A percentile compares a stretch with the other conserved stretches of the same genome.
phyloP scores from a whole-genome alignment of 1,284 basidiomycete species.

The Sanghuangporus baumii region DNA sequence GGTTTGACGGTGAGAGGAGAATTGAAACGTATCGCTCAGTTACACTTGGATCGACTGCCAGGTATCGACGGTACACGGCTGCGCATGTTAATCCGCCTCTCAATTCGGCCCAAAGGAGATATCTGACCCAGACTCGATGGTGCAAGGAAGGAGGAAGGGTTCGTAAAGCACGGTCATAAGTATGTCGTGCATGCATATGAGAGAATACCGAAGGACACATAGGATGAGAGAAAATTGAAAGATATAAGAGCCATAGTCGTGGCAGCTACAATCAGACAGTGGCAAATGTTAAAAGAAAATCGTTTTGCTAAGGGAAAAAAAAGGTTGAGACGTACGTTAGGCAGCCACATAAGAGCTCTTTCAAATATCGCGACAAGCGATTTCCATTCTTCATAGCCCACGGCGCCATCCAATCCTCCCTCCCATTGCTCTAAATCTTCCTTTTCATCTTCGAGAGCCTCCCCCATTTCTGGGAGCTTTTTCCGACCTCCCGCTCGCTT shows the following conservation, averaged over 20 bases:
- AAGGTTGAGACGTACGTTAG: constrained; percentile 55
- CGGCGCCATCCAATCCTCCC: constrained; percentile 76
- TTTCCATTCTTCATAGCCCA: constrained; percentile 96
- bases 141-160: constrained; percentile 95
- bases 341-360: constrained; percentile 90
- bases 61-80: constrained; percentile 86
- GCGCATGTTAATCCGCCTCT: constrained; percentile 84
- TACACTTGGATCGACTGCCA: constrained; percentile 78
- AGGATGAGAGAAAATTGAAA: constrained; percentile 87
- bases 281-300: constrained; percentile 16
- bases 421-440: constrained; percentile 79
- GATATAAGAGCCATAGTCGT: constrained; percentile 90
- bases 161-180: constrained; percentile 92
- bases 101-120: constrained; percentile 90
- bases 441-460: constrained; percentile 79
- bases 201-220: constrained; percentile 82
- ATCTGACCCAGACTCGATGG: constrained; percentile 88
- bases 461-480: constrained; percentile 84
- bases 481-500: constrained; percentile 81
- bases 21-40: constrained; percentile 82
- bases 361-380: constrained; percentile 86
- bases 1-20: constrained; percentile 62
- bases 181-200: constrained; percentile 86
- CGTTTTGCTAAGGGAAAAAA: constrained; percentile 6
- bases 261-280: constrained; percentile 58